phyloP scores from a whole-genome alignment of 352 stramenopile species.

The Salisapilia sapeloensis region DNA sequence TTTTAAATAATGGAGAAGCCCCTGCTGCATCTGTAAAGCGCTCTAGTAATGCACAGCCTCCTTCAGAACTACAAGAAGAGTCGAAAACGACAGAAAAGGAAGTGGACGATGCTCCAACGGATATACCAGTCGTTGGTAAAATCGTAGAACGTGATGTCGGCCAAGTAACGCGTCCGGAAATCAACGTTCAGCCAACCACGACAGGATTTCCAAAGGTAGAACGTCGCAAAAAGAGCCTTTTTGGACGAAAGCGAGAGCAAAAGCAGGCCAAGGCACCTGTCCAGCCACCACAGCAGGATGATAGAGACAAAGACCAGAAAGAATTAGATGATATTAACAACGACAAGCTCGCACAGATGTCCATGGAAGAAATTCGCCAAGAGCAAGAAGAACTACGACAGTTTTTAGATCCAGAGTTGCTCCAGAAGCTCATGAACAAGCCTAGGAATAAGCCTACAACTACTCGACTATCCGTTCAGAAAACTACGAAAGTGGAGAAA shows the following conservation, averaged over 20 bases:
- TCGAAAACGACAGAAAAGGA: constrained; percentile 1
- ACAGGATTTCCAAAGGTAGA: constrained; percentile 43
- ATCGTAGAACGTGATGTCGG: constrained; percentile 52
- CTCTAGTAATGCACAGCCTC: too few species aligned
- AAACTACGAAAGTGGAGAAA: constrained; percentile 3
- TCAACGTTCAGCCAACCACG: constrained; percentile 9
- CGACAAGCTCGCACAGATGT: constrained; percentile 39
- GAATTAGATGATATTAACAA: constrained; percentile 50
- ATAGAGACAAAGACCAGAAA: constrained; percentile 12
- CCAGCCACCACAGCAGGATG: neutral
- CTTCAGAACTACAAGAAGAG: too few species aligned
- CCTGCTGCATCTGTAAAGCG: constrained; percentile 32
- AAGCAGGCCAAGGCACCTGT: constrained; percentile 5
- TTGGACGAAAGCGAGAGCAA: constrained; percentile 28
- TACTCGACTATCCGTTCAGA: constrained; percentile 1
- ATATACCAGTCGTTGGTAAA: constrained; percentile 22
- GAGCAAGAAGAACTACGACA: constrained; percentile 45
- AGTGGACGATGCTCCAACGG: constrained; percentile 3
- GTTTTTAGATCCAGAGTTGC: constrained; percentile 37
- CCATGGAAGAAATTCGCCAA: constrained; percentile 39
- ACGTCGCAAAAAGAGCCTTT: constrained; percentile 37
- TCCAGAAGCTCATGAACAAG: constrained; percentile 45
- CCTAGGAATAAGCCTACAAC: neutral
- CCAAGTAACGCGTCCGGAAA: constrained; percentile 13
- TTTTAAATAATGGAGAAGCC: constrained; percentile 33